A percentile compares a stretch with the other conserved stretches of the same genome.
Conservation (phyloP, 345 rosid species). For the Litchi chinensis region DNA sequence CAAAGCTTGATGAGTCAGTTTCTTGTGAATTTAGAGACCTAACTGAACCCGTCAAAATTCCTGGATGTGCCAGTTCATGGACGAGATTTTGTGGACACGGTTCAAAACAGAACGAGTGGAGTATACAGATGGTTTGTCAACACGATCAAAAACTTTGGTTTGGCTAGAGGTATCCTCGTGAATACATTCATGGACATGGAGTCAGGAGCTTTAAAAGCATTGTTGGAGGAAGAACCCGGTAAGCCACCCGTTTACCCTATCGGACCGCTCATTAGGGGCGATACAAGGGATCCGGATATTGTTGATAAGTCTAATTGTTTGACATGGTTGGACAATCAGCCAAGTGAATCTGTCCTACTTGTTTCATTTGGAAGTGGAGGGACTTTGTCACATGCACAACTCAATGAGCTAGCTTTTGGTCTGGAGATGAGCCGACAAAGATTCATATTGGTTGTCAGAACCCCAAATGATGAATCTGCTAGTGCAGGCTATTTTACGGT, state of each 20-base stretch:
- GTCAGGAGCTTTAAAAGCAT: conserved; percentile 34
- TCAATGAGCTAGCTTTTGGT: conserved; percentile 25
- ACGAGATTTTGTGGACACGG: conserved; percentile 34
- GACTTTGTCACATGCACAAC: conserved; percentile 20
- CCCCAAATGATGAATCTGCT: conserved; percentile 12
- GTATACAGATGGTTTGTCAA: conserved; percentile 43
- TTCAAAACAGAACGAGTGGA: conserved; percentile 32
- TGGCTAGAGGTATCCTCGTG: conserved; percentile 46
- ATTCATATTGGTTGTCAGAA: conserved; percentile 31
- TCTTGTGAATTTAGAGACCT: conserved; percentile 37
- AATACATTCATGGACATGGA: conserved; percentile 48
- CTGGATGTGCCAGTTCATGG: conserved; percentile 54
- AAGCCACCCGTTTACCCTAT: conserved; percentile 44
- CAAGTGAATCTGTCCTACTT: conserved; percentile 27
- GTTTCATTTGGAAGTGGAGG: conserved; percentile 38
- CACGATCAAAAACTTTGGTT: conserved; percentile 18
- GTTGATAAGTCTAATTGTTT: conserved; percentile 24
- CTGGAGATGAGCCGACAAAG: conserved; percentile 32
- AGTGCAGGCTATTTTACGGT: conserved; percentile 7
- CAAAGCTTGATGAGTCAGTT: conserved; percentile 36
- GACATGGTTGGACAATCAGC: conserved; percentile 37
- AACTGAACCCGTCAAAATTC: conserved; percentile 41
- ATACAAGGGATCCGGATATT: not conserved
- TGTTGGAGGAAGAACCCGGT: conserved; percentile 15
- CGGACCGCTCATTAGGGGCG: conserved; percentile 35